Evolutionary conservation across 345 rosid genomes (phyloP).

Genomic region (Salix viminalis): DNA sequence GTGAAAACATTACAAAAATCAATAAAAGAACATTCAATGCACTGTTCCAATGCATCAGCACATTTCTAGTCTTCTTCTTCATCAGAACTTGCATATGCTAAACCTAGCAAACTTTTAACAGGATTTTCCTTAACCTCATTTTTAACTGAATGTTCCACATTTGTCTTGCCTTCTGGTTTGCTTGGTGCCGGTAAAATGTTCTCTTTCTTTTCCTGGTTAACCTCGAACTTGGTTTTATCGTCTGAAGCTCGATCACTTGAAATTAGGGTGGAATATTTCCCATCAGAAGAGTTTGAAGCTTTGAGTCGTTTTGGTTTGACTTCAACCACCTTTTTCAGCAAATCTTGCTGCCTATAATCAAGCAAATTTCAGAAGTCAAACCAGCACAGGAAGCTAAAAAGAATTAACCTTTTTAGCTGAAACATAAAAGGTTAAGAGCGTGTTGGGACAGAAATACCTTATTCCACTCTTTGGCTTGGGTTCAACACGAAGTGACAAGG

Average conservation of each 20-base stretch:
- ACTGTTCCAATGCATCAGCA: slow-evolving; percentile 14
- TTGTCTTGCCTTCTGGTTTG: slow-evolving; percentile 23
- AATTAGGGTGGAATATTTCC: slow-evolving; percentile 21
- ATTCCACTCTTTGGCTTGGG: slow-evolving; percentile 95
- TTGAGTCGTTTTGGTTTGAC: slow-evolving; percentile 69
- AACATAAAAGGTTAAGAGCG: neutral
- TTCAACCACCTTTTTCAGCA: slow-evolving; percentile 81
- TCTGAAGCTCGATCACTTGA: slow-evolving; percentile 29
- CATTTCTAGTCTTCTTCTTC: slow-evolving; percentile 44
- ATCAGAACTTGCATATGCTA: slow-evolving; percentile 87
- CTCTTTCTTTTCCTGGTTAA: slow-evolving; percentile 30
- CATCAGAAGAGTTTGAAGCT: slow-evolving; percentile 32
- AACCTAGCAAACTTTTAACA: slow-evolving; percentile 63
- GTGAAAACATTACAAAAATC: neutral
- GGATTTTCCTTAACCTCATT: slow-evolving; percentile 26
- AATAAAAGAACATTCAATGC: slow-evolving; percentile 9
- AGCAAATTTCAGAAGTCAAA: slow-evolving; percentile 2
- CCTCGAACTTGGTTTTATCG: slow-evolving; percentile 14
- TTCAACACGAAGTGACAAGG: slow-evolving; percentile 85
- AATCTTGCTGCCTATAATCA: slow-evolving; percentile 71
- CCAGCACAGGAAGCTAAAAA: neutral
- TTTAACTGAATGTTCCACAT: slow-evolving; percentile 12
- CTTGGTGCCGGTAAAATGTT: slow-evolving; percentile 13
- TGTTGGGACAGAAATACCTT: slow-evolving; percentile 38
- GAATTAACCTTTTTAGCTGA: neutral